Percentiles rank a stretch among this genome's conserved stretches.
Evolutionary conservation across 371 early-diverging fungal species (phyloP).

Genomic region (Smittium culicis): DNA sequence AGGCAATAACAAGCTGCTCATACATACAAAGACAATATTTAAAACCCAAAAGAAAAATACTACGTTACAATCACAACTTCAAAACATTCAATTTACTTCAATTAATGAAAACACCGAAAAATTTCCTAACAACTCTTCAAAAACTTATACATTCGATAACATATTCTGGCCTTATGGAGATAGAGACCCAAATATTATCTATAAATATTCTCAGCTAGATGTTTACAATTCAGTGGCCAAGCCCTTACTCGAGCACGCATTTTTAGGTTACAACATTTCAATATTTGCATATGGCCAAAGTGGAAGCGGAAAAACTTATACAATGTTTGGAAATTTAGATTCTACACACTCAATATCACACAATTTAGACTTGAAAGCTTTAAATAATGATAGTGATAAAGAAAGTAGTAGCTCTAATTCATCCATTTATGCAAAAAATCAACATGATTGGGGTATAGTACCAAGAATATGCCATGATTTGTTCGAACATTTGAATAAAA

Average conservation of each 20-base stretch:
- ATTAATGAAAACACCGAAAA: too few relatives aligned
- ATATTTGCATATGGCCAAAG: constrained; percentile 96
- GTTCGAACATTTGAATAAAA: neutral
- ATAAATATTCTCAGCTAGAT: neutral
- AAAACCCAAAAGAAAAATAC: neutral
- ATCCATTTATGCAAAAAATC: constrained; percentile 12
- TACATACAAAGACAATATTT: neutral
- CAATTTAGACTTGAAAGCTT: constrained; percentile 35
- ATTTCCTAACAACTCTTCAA: neutral
- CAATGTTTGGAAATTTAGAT: constrained; percentile 41
- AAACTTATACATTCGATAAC: neutral
- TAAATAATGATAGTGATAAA: constrained; percentile 50
- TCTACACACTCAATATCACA: constrained; percentile 70
- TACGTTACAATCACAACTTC: neutral
- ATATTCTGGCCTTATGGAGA: neutral
- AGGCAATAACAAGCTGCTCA: neutral
- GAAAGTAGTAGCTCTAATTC: constrained; percentile 39
- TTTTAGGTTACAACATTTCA: constrained; percentile 40
- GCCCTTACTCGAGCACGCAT: neutral
- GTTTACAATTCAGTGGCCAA: neutral
- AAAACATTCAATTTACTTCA: too few relatives aligned
- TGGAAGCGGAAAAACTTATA: constrained; percentile 82
- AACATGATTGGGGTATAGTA: neutral
- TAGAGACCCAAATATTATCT: neutral
- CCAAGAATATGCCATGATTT: neutral